Evolutionary conservation across 148 eudicot genomes (phyloP), one percentile per base, ranked within the genome.

Genomic region (Rheum nobile): DNA sequence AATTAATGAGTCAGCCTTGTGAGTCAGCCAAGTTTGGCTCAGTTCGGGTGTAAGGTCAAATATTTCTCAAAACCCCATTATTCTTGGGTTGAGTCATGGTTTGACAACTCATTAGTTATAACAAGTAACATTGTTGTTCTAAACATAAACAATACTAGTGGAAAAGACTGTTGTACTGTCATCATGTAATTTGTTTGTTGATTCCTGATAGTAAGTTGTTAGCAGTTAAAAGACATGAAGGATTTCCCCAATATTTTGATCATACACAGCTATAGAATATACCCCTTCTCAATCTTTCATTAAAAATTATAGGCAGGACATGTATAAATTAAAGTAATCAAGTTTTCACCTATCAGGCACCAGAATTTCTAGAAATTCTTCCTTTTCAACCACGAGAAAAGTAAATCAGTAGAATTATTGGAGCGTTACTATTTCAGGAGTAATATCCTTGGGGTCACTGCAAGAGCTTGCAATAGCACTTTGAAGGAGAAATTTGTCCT

Each of bases 401-500:
- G 24, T 39, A 21, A 9, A 54, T 39, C 46, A 21, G 57, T 6
- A 19, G 4, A 22, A 11, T 12, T 59, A 7, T 57, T 9, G 19
- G 32, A 32, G 54, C 13, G 19, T 59, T 80, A 91, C 97, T 91
- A 91, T 84, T 86, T 91, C 97, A 7, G 89, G 75, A 50, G 90
- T 83, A 71, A 91, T 83, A 70, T 91, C 97, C 79, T 87, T 91
- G 24, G 82, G 72, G 42, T 82, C 73, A 44, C 82, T 71, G 1
- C 83, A 88, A 0, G 81, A 52, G 22, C 71, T 72, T 41, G 90
- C 90, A 31, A 87, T 77, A 46, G 84, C 91, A 67, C 97, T 89
- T 78, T 91, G 97, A 75, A 91, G 88, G 47, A 91, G 86, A 79
- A 91, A 91, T 71, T 91, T 91, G 75, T 91, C 97, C 84, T 81